Percentiles rank a stretch among this genome's conserved stretches.
phyloP scores from a whole-genome alignment of 192 early-diverging fungal species.

The Coemansia sp. region DNA sequence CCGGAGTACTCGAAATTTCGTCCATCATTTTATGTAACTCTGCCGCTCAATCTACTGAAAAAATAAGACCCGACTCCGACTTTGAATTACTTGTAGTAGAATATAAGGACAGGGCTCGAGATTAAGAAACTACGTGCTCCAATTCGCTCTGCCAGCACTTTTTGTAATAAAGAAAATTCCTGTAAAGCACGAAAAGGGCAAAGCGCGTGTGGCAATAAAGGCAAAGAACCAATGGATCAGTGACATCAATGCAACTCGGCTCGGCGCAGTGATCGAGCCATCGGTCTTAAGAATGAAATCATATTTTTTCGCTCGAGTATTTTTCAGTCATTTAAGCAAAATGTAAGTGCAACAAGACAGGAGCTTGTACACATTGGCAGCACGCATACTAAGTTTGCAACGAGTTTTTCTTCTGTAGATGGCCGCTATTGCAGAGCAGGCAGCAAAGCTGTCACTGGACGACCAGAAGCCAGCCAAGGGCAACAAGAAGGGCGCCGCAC shows the following conservation, averaged over 20 bases:
- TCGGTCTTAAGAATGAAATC: background rate
- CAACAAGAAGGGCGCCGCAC: constrained; percentile 20
- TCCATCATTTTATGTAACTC: constrained; percentile 41
- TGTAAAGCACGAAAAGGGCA: background rate
- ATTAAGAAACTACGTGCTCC: too few species aligned
- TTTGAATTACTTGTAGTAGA: too few species aligned
- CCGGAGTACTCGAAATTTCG: constrained; percentile 39
- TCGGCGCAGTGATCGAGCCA: background rate
- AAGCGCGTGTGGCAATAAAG: background rate
- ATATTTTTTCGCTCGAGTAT: too few species aligned
- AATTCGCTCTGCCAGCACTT: too few species aligned
- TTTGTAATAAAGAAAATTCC: too few species aligned
- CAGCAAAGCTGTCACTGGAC: constrained; percentile 32
- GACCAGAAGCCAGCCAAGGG: constrained; percentile 21
- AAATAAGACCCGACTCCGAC: too few species aligned
- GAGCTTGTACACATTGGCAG: too few species aligned
- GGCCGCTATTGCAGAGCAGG: constrained; percentile 34
- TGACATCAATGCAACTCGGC: constrained; percentile 5
- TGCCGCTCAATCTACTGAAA: too few species aligned
- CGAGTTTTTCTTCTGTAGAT: constrained; percentile 23
- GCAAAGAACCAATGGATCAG: background rate
- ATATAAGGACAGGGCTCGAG: too few species aligned
- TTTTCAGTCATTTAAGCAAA: too few species aligned
- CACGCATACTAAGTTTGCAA: too few species aligned
- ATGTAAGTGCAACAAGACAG: too few species aligned